These are phyloP conservation scores for Penicillium samsonianum DNA, from an alignment of 495 filamentous ascomycete genomes.

Conservation along the genomic window DNA sequence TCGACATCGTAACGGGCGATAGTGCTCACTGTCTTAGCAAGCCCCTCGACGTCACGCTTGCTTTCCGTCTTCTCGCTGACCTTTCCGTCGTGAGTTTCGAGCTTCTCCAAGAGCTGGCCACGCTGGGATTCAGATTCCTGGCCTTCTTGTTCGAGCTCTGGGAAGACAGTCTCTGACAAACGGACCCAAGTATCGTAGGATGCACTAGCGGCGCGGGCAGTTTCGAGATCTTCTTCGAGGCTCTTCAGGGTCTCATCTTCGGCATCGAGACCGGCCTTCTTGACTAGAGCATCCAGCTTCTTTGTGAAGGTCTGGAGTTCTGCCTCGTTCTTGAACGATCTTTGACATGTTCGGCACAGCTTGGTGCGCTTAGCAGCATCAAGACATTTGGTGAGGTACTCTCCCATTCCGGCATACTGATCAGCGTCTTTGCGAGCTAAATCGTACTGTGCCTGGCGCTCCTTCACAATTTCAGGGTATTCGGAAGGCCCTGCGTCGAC, in stretches of 20 bases:
- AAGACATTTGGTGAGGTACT: slow-evolving; percentile 64
- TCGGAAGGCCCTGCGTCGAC: slow-evolving; percentile 55
- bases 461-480: slow-evolving; percentile 52
- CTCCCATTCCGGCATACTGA: slow-evolving; percentile 58
- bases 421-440: slow-evolving; percentile 62
- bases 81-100: slow-evolving; percentile 72
- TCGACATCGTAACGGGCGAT: slow-evolving; percentile 74
- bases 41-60: slow-evolving; percentile 71
- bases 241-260: slow-evolving; percentile 54
- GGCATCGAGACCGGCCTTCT: slow-evolving; percentile 53
- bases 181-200: slow-evolving; percentile 73
- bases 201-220: slow-evolving; percentile 58
- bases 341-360: slow-evolving; percentile 69
- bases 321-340: slow-evolving; percentile 59
- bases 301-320: slow-evolving; percentile 59
- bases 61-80: slow-evolving; percentile 65
- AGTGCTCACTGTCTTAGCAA: slow-evolving; percentile 72
- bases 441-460: slow-evolving; percentile 62
- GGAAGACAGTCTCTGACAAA: slow-evolving; percentile 69
- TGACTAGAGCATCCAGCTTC: slow-evolving; percentile 61
- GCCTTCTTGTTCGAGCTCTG: slow-evolving; percentile 63
- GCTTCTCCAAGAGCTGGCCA: slow-evolving; percentile 58
- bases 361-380: slow-evolving; percentile 59
- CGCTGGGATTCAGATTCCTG: slow-evolving; percentile 54
- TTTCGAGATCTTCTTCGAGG: slow-evolving; percentile 55